Conservation (phyloP, 176 grass and related monocot species). For the Canna indica region DNA sequence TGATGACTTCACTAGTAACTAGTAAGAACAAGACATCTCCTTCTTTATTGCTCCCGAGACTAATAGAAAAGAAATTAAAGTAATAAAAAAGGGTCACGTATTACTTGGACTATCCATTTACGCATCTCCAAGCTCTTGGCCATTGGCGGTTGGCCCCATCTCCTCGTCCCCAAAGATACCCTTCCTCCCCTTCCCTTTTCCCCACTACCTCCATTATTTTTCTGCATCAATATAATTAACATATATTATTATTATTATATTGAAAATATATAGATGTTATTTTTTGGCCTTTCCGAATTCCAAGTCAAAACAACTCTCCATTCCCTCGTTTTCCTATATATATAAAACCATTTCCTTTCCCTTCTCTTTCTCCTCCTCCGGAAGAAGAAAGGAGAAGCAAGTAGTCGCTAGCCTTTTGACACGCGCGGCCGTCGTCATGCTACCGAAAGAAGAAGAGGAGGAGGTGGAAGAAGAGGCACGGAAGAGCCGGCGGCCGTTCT, state of each 20-base stretch:
- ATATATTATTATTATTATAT: no score
- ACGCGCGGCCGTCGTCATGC: not conserved
- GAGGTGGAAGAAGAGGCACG: conserved; percentile 14
- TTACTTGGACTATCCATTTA: conserved; percentile 13
- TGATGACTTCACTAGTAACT: no score
- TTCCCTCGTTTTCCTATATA: not conserved
- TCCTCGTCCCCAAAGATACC: conserved; percentile 40
- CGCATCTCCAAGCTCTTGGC: conserved; percentile 66
- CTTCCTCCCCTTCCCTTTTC: not conserved
- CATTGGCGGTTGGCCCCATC: conserved; percentile 60
- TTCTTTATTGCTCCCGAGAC: not conserved
- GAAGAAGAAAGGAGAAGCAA: no score
- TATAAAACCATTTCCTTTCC: not conserved
- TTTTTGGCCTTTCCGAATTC: not conserved
- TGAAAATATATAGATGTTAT: not conserved
- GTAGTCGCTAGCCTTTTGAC: no score
- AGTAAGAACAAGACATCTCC: no score
- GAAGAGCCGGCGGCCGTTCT: conserved; percentile 29
- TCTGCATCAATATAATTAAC: no score
- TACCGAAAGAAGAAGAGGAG: not conserved
- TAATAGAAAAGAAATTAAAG: not conserved
- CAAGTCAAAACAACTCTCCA: not conserved
- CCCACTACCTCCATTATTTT: not conserved
- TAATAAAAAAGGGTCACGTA: not conserved
- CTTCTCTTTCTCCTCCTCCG: not conserved